Base-by-base conservation (phyloP, 768 basidiomycete species). In the Flagelloscypha sp. region DNA sequence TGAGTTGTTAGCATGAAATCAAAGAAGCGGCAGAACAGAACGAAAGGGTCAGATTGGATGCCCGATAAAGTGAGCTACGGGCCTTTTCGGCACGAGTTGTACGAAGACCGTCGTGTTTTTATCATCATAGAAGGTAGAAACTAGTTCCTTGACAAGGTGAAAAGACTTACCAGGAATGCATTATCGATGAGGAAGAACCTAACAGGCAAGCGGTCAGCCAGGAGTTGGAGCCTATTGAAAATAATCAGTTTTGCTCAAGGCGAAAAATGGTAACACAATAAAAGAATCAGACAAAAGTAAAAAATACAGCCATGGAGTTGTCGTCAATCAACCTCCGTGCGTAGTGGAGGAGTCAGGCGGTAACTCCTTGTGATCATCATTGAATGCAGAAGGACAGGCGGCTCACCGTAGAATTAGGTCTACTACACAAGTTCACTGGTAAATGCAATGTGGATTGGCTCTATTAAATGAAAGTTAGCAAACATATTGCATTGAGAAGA, bases 31-130 rank as follows among this genome's bases (percentile, higher is more conserved):
- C n/a, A n/a, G n/a, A n/a, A n/a, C n/a, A n/a, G n/a, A n/a, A 29
- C 27, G 15, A 35, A 36, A 38, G 37, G 36, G 52, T 71, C 69
- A 72, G 69, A 54, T 30, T 46, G 69, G 62, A 53, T 64, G 69
- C 69, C 70, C 70, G 66, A 58, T 40, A 24, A 35, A 24, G 55
- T 73, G 70, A 72, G 70, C 71, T 72, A 58, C 70, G 71, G 71
- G 70, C 70, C 60, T 36, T 65, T 72, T 72, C 70, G 70, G 66
- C 70, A 73, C 55, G 21, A 38, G 45, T 45, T 12, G 44, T 72
- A 73, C 70, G 70, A 68, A 72, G 71, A 73, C 71, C 71, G 70
- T 72, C 70, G 70, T 73, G 69, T 62, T 58, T 49, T 44, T n/a
- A 49, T 41, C 65, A 67, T 66, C 65, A 63, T 61, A n/a, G n/a